Percentiles rank a stretch among this genome's conserved stretches.
phyloP scores from a whole-genome alignment of 2,329 filamentous ascomycete genomes.

The Didymella pomorum region DNA sequence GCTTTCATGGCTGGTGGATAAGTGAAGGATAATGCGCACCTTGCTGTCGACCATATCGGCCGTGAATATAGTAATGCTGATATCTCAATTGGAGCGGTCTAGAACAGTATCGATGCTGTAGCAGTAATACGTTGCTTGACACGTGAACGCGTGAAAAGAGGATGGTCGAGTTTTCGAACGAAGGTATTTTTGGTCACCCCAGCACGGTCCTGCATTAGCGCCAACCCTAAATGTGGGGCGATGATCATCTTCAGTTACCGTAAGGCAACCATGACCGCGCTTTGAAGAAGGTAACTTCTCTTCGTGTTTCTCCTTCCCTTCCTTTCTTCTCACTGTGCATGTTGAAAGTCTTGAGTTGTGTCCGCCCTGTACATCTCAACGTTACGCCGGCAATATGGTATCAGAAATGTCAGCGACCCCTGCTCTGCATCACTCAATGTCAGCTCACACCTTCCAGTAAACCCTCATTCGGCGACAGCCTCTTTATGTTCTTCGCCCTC shows the following conservation, averaged over 20 bases:
- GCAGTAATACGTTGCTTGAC: not conserved
- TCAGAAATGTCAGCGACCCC: slow-evolving; percentile 12
- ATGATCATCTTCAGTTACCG: slow-evolving; percentile 4
- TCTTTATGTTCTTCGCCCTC: slow-evolving; percentile 48
- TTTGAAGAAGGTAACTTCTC: not conserved
- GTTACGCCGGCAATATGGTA: not conserved
- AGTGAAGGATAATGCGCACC: not conserved
- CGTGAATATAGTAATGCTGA: not conserved
- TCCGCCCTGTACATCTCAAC: not conserved
- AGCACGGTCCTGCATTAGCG: slow-evolving; percentile 24
- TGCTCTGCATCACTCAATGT: not conserved
- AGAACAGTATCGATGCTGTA: not conserved
- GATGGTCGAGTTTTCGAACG: slow-evolving; percentile 15
- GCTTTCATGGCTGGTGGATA: not conserved
- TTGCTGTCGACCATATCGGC: slow-evolving; percentile 19
- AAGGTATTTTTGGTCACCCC: slow-evolving; percentile 23
- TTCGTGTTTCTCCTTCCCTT: not conserved
- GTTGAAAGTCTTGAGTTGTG: too few relatives aligned
- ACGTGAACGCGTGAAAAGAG: slow-evolving; percentile 22
- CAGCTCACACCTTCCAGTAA: slow-evolving; percentile 17
- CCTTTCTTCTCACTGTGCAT: not conserved
- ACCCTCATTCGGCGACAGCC: slow-evolving; percentile 23
- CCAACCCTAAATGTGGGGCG: slow-evolving; percentile 5
- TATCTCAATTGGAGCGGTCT: not conserved
- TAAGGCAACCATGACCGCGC: slow-evolving; percentile 18